phyloP scores from a whole-genome alignment of 1,284 basidiomycete genomes.

The Puccinia hordei region DNA sequence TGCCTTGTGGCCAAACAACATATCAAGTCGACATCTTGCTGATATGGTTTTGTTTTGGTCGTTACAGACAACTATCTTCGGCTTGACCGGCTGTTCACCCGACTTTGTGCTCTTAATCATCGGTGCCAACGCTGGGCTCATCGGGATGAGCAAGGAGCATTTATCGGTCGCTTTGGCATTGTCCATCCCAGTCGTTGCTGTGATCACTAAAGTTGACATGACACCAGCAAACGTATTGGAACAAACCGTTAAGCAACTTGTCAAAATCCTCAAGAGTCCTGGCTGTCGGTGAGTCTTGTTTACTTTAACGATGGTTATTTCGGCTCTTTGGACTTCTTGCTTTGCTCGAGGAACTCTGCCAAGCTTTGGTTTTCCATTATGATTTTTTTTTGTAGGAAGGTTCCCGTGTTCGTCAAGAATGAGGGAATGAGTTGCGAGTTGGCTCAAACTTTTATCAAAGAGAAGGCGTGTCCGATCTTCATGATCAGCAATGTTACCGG shows the following conservation, averaged over 20 bases:
- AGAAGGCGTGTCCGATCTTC: slow-evolving; percentile 69
- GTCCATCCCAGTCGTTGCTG: slow-evolving; percentile 78
- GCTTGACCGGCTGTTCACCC: slow-evolving; percentile 87
- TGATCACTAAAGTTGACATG: slow-evolving; percentile 79
- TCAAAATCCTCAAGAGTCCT: slow-evolving; percentile 88
- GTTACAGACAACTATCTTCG: slow-evolving; percentile 85
- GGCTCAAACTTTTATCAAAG: slow-evolving; percentile 69
- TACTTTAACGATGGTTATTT: slow-evolving; percentile 34
- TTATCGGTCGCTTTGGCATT: slow-evolving; percentile 90
- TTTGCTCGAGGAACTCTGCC: background rate
- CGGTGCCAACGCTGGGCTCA: slow-evolving; percentile 87
- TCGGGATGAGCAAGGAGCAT: slow-evolving; percentile 95
- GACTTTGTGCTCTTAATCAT: slow-evolving; percentile 96
- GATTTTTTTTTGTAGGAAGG: slow-evolving; percentile 53
- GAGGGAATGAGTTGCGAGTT: slow-evolving; percentile 75
- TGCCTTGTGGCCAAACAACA: background rate
- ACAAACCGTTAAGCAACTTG: slow-evolving; percentile 87
- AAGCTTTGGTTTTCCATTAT: background rate
- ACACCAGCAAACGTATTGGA: slow-evolving; percentile 86
- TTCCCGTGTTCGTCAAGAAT: slow-evolving; percentile 61
- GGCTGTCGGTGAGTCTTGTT: slow-evolving; percentile 72
- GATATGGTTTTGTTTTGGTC: background rate
- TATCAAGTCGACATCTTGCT: background rate
- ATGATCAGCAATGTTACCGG: slow-evolving; percentile 94
- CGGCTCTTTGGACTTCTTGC: slow-evolving; percentile 46